Evolutionary conservation across 1,284 basidiomycete genomes (phyloP), one percentile per base, ranked within the genome.

Genomic region (Pisolithus thermaeus): DNA sequence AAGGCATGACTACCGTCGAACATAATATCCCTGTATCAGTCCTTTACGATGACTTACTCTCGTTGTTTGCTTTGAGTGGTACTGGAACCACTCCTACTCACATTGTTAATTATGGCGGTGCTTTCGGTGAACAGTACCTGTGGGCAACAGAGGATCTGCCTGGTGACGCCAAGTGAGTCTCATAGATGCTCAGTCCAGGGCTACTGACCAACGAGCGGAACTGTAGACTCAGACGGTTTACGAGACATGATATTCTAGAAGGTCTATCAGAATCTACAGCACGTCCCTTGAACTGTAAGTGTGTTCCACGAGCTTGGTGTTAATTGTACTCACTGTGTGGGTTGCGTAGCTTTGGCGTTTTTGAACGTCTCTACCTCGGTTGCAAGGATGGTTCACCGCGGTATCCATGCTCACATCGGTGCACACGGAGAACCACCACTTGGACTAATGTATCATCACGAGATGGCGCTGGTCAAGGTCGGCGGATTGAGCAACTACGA

Each of bases 1-100:
- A 48, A 87, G 84, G 84, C 14, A 88, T 88, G 85, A 87, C 85
- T 1, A 87, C 85, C 0, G 67, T 87, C n/a, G 86, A 88, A 60
- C 85, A 88, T 57, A 70, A 81, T 7, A 61, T 88, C 20, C 86
- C 86, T 4, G 70, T 86, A 4, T 77, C 85, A 1, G 67, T 68
- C 16, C 70, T 88, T 7, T 87, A 83, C 58, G 83, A 87, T n/a
- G 85, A 88, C 56, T 70, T 87, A 46, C 59, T 81, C 20, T 81
- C 70, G 0, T 66, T 88, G 5, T 87, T 73, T 59, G 78, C 78
- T 0, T 47, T 70, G 58, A 87, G 84, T 60, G 85, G 85, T 3
- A 85, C 86, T n/a, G 83, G 80, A 6, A 73, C 77, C 36, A 87
- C 85, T 0, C 85, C 85, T 2, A 87, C 85, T 0, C 84, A 88